phyloP scores from a whole-genome alignment of 805 yeast genomes.

The Teunomyces lycoperdinae region DNA sequence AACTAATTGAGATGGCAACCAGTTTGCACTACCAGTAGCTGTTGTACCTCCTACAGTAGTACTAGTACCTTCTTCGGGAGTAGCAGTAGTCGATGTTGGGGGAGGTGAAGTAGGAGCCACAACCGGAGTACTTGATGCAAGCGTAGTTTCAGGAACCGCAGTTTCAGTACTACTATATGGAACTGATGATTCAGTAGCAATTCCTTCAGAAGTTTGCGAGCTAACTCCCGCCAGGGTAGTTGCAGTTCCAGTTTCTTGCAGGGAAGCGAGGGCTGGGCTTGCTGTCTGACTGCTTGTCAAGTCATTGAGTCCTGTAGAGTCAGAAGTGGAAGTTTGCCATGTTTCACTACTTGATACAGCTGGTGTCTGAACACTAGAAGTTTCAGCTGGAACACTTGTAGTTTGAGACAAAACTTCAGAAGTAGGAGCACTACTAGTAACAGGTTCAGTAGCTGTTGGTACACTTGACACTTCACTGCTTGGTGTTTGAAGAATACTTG shows the following conservation, averaged over 20 bases:
- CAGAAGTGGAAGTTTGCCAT: too few relatives aligned
- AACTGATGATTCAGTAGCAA: not conserved
- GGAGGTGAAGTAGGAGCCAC: not conserved
- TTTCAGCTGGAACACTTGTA: not conserved
- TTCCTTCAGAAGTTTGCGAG: not conserved
- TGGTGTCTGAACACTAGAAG: not conserved
- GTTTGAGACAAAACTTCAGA: not conserved
- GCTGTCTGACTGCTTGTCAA: not conserved
- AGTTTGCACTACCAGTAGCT: constrained; percentile 17
- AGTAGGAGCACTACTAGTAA: not conserved
- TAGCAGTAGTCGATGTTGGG: not conserved
- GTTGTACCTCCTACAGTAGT: constrained; percentile 5
- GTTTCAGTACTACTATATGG: not conserved
- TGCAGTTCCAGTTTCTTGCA: not conserved
- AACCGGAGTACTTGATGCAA: not conserved
- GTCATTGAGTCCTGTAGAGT: too few relatives aligned
- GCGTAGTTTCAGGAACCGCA: not conserved
- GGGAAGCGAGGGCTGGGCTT: not conserved
- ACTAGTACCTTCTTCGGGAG: constrained; percentile 3
- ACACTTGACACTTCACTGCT: not conserved
- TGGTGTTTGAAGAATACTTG: not conserved
- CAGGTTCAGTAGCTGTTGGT: not conserved
- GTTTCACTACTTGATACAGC: not conserved
- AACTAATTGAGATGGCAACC: constrained; percentile 38
- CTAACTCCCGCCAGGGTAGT: too few relatives aligned